Conservation (phyloP, 768 basidiomycete species). For the Termitomyces sp. region DNA sequence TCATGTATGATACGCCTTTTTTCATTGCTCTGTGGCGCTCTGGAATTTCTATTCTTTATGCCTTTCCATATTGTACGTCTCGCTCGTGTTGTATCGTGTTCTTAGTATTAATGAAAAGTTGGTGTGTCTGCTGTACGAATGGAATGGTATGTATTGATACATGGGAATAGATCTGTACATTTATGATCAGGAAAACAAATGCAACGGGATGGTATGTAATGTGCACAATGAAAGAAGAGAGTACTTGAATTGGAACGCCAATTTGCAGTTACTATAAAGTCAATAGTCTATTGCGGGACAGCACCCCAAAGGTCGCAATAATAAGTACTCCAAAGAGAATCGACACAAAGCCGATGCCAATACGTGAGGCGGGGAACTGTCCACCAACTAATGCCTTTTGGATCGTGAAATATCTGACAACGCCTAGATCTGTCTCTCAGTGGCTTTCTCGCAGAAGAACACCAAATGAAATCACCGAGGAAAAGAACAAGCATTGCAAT, state of each 20-base stretch:
- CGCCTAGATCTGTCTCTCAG: not conserved
- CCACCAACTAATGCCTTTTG: conserved; percentile 11
- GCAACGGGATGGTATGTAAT: not conserved
- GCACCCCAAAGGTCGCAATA: conserved; percentile 2
- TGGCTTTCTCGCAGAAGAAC: no score
- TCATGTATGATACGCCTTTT: not conserved
- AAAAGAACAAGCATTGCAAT: conserved; percentile 31
- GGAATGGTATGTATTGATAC: not conserved
- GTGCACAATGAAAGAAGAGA: not conserved
- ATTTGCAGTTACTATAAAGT: not conserved
- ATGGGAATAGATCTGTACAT: not conserved
- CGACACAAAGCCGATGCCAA: conserved; percentile 1
- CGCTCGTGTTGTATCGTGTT: not conserved
- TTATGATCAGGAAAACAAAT: not conserved
- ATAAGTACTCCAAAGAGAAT: conserved; percentile 6
- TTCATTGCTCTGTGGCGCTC: not conserved
- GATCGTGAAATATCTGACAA: conserved; percentile 10
- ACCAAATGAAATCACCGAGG: conserved; percentile 14
- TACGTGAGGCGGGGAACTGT: conserved; percentile 10
- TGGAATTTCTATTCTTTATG: not conserved
- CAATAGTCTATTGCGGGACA: not conserved
- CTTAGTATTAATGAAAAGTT: not conserved
- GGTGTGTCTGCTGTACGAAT: not conserved
- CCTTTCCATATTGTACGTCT: not conserved
- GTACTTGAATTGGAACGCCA: not conserved